These are phyloP conservation scores for Entomortierella chlamydospora DNA, from an alignment of 192 early-diverging fungal species.

Conservation along the genomic window DNA sequence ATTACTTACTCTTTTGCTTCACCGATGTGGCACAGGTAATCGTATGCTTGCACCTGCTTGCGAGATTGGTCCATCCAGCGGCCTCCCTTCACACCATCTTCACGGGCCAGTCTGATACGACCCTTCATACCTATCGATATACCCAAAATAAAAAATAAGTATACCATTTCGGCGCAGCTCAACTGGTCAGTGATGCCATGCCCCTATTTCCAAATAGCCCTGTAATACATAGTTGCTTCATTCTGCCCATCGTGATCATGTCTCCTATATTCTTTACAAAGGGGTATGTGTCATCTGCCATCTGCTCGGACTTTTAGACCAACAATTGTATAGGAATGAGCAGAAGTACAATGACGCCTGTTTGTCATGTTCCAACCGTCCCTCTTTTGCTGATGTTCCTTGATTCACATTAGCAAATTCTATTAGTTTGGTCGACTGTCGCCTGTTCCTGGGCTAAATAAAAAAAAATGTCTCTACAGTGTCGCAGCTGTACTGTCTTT, in stretches of 20 bases:
- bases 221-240: not conserved
- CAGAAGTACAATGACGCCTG: not conserved
- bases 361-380: constrained; percentile 1
- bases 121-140: constrained; percentile 54
- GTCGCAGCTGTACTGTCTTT: too few relatives aligned
- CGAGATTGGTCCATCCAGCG: constrained; percentile 93
- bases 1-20: constrained; percentile 98
- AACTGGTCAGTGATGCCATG: too few relatives aligned
- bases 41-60: constrained; percentile 93
- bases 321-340: not conserved
- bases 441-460: not conserved
- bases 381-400: constrained; percentile 4
- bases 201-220: constrained; percentile 1
- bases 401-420: not conserved
- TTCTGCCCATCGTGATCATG: not conserved
- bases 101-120: constrained; percentile 60
- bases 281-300: not conserved
- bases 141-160: not conserved
- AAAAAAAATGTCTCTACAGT: not conserved
- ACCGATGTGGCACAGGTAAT: constrained; percentile 98
- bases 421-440: not conserved
- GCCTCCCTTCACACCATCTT: constrained; percentile 40
- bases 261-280: not conserved
- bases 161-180: too few relatives aligned
- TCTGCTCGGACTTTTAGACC: not conserved